Base-by-base conservation (phyloP, 192 early-diverging fungal species). In the Coemansia sp. region DNA sequence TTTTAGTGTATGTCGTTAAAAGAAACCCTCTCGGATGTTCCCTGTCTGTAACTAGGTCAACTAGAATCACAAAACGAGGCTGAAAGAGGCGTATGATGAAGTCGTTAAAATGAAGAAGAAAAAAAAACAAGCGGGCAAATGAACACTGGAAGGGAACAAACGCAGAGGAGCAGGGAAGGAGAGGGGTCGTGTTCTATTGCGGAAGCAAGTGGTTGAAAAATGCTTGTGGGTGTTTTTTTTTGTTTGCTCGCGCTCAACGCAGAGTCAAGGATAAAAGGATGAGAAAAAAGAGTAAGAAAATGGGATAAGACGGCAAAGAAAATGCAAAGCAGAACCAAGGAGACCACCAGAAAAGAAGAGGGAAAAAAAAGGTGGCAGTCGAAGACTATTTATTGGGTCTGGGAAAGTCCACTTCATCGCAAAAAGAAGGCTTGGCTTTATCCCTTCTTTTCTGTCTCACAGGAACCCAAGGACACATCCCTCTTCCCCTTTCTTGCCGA, bases 191-290 rank as follows among this genome's bases (percentile, higher is more conserved):
- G 57, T 59, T 59, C 52, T 66, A 66, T 59, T 66, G 41, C 30
- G 24, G 33, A 57, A 39, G 53, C 41, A 55, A 38, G 9, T 59
- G 57, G 57, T 48, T 23, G 51, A 9, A 12, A 16, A 16, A 53
- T 53, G 51, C 51, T 53, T 53, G 44, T 46, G 6, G 18, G 58
- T 68, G 30, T 26, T 73, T 41, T 30, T 30, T 30, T 30, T 30
- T 30, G 1, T 41, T 73, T 71, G 80, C 80, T 83, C 75, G 80
- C 80, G 80, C 66, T 83, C 80, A 83, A 83, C 80, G 80, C 80
- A 51, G 75, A 83, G 75, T 64, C 80, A 72, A 83, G 64, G 62
- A 59, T 56, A 61, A 61, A 62, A 59, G 53, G 16, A 60, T 66
- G 39, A 41, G 46, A 51, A 71, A 55, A 35, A 39, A 67, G 55